These are phyloP conservation scores for Talaromyces sp. DNA, from an alignment of 2,329 filamentous ascomycete species.

Conservation along the genomic window DNA sequence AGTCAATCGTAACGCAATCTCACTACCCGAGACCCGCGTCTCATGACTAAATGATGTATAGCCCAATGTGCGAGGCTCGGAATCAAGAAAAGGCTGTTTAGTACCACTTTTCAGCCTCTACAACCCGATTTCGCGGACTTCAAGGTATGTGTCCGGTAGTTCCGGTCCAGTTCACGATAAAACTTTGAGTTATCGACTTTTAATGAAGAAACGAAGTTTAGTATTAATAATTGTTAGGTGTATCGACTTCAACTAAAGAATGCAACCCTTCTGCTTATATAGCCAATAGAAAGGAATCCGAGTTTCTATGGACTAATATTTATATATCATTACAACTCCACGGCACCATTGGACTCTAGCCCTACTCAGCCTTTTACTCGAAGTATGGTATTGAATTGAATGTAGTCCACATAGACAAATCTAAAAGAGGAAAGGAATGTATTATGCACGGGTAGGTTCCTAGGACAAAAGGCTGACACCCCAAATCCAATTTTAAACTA, in stretches of 20 bases:
- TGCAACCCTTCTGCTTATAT: background rate
- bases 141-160: background rate
- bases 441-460: background rate
- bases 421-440: background rate
- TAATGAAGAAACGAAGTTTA: background rate
- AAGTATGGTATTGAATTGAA: background rate
- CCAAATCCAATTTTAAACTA: background rate
- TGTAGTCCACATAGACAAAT: background rate
- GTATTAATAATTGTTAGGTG: background rate
- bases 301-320: background rate
- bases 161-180: background rate
- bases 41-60: background rate
- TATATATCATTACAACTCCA: background rate
- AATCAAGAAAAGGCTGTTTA: background rate
- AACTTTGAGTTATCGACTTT: background rate
- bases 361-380: background rate
- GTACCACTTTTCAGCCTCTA: background rate
- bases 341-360: background rate
- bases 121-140: background rate
- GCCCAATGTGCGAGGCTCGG: background rate
- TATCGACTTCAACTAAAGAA: background rate
- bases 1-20: background rate
- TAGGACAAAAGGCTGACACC: background rate
- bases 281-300: background rate
- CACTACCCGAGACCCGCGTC: background rate